phyloP scores from a whole-genome alignment of 306 rosid genomes.

The Purshia tridentata region DNA sequence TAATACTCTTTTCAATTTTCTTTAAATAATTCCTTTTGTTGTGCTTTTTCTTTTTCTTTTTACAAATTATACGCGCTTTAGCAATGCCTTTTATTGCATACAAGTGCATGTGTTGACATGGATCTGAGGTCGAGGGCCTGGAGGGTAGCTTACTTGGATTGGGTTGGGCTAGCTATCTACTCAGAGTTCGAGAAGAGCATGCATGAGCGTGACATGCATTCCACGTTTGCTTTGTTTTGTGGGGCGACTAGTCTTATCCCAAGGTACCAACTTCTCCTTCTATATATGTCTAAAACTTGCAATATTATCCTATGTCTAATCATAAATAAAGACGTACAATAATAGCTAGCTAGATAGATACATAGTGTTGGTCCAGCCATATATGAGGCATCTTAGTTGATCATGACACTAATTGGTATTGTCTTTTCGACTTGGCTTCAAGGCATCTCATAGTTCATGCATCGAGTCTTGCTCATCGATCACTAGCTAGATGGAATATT shows the following conservation, averaged over 20 bases:
- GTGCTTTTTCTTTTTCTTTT: too few species aligned
- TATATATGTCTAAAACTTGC: background rate
- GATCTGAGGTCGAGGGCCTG: background rate
- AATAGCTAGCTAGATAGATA: too few species aligned
- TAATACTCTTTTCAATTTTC: background rate
- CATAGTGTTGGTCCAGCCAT: conserved; percentile 2
- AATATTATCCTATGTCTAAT: background rate
- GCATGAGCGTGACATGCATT: background rate
- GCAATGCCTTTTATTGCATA: too few species aligned
- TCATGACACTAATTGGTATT: background rate
- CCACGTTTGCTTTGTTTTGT: conserved; percentile 1
- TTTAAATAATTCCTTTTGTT: background rate
- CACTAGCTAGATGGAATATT: background rate
- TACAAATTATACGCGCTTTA: too few species aligned
- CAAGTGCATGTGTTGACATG: too few species aligned
- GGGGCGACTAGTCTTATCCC: conserved; percentile 6
- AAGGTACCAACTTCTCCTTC: conserved; percentile 20
- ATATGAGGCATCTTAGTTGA: background rate
- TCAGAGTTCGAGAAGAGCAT: background rate
- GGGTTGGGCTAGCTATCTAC: background rate
- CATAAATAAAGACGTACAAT: too few species aligned
- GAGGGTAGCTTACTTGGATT: background rate
- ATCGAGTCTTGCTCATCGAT: background rate
- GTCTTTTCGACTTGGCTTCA: background rate
- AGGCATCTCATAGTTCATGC: background rate